Evolutionary conservation across 176 grass and related monocot species (phyloP), one percentile per base, ranked within the genome.

Genomic region (Triticum dicoccoides): DNA sequence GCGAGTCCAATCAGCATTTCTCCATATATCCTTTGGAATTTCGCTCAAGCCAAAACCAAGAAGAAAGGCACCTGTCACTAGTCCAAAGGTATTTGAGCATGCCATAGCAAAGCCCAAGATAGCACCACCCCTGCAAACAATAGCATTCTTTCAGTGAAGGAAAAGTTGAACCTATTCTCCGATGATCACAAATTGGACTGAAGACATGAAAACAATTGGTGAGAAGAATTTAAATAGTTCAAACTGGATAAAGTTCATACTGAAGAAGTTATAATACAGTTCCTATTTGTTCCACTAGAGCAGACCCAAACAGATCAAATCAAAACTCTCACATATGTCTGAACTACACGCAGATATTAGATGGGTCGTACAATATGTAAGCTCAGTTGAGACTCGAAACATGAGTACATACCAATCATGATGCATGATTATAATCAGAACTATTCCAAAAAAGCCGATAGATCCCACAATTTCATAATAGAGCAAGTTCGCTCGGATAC

Each of bases 21-120:
- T 96, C 97, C 97, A 99, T 65, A 99, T 96, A 72, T 90, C 93
- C 62, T 87, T 96, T 59, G 97, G 97, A 88, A 99, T 96, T 92
- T 99, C 94, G 4, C 97, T 99, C 86, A 99, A 86, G 4, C 97
- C 97, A 99, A 96, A 99, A 80, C 97, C 97, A 91, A 99, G 92
- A 87, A 99, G 94, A 90, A 99, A 99, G 71, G 97, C 97, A 90
- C 97, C 97, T 25, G 97, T 98, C 52, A 98, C 97, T 25, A 98
- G 89, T 76, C 97, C 97, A 90, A 98, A 98, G 25, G 97, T 98
- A 91, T 98, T 98, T 78, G 97, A 98, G 67, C 93, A 98, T 84
- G 93, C 97, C 97, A 98, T 98, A 39, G 97, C 94, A 82, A 98
- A 93, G 75, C 97, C 97, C 85, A 98, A 88, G 68, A 98, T 94